A percentile compares a stretch with the other conserved stretches of the same genome.
These are phyloP conservation scores for Apium graveolens DNA, from an alignment of 129 eudicot genomes.

Conservation along the genomic window DNA sequence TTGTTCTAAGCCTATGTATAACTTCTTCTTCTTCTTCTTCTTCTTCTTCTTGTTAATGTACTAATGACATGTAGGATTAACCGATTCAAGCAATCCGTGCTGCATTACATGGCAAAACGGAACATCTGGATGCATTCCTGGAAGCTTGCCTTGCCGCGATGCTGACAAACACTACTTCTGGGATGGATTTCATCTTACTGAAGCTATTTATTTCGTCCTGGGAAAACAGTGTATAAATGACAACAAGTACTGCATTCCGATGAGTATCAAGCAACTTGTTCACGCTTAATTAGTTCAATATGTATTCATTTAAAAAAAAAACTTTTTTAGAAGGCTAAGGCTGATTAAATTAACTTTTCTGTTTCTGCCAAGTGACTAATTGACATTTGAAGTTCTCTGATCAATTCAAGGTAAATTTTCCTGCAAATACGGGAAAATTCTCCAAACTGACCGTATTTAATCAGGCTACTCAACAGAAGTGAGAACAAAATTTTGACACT, in stretches of 20 bases:
- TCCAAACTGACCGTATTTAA: conserved; percentile 15
- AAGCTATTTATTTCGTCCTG: conserved; percentile 25
- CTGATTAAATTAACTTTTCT: not conserved
- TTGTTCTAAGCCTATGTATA: not conserved
- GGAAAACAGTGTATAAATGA: conserved; percentile 32
- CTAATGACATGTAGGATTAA: conserved; percentile 20
- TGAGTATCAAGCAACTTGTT: conserved; percentile 31
- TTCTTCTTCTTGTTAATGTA: not conserved
- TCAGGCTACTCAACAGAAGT: not conserved
- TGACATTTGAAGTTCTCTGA: not conserved
- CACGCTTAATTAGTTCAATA: not conserved
- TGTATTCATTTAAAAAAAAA: not conserved
- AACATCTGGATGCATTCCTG: conserved; percentile 41
- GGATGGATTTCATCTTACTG: conserved; percentile 61
- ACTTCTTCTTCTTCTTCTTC: not conserved
- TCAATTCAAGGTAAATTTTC: not conserved
- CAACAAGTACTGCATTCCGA: conserved; percentile 31
- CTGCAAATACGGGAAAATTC: conserved; percentile 28
- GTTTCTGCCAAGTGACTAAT: not conserved
- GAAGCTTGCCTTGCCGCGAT: conserved; percentile 21
- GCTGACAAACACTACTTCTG: conserved; percentile 36
- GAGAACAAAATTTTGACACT: not conserved
- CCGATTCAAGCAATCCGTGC: conserved; percentile 37
- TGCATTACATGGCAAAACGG: conserved; percentile 39
- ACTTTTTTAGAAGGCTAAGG: not conserved